phyloP scores from a whole-genome alignment of 2,329 filamentous ascomycete genomes.

The Diaporthe sp. region DNA sequence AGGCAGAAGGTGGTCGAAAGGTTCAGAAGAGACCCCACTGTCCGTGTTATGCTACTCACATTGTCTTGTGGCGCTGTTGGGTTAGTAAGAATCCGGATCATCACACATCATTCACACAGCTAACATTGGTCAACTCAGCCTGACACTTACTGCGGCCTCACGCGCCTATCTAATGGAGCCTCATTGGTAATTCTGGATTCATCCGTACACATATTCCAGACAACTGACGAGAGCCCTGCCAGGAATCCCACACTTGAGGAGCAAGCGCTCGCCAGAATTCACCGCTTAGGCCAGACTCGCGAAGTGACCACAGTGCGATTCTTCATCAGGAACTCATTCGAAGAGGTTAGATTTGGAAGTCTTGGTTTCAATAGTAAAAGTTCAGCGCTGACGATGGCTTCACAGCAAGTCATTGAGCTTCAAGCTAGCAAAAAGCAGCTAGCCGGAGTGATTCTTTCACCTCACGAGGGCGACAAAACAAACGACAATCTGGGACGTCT shows the following conservation, averaged over 20 bases:
- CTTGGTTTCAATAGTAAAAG: not conserved
- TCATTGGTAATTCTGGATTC: conserved; percentile 51
- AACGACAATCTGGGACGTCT: conserved; percentile 1
- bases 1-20: conserved; percentile 51
- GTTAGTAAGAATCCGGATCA: conserved; percentile 43
- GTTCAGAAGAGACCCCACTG: conserved; percentile 50
- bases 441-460: conserved; percentile 33
- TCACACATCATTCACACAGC: not conserved
- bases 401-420: conserved; percentile 33
- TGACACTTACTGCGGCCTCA: conserved; percentile 59
- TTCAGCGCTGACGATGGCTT: not conserved
- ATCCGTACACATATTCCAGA: no score
- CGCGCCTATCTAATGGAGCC: conserved; percentile 62
- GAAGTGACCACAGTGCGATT: conserved; percentile 44
- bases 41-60: conserved; percentile 59
- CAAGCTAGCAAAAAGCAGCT: conserved; percentile 37
- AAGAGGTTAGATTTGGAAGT: conserved; percentile 39
- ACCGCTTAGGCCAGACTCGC: conserved; percentile 42
- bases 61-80: conserved; percentile 63
- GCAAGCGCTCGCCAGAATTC: conserved; percentile 43
- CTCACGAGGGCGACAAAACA: conserved; percentile 13
- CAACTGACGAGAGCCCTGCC: not conserved
- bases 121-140: conserved; percentile 41
- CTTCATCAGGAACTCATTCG: conserved; percentile 41
- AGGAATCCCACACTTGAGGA: conserved; percentile 47